phyloP scores from a whole-genome alignment of 2,329 filamentous ascomycete species.

The Cercospora citrullina region DNA sequence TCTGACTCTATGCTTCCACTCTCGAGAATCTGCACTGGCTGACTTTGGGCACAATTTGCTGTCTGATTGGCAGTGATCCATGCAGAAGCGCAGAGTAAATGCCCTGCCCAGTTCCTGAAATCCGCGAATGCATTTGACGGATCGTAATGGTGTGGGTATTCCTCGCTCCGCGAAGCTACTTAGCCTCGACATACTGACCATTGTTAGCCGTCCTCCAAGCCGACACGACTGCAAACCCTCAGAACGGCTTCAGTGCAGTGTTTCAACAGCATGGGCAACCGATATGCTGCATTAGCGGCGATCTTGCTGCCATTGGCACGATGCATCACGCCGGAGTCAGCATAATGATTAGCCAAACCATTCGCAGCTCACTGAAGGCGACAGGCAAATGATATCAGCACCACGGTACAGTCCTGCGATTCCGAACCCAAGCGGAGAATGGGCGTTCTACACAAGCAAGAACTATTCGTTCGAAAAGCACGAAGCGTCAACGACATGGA shows the following conservation, averaged over 20 bases:
- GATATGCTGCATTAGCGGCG: conserved; percentile 7
- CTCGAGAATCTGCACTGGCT: too few species aligned
- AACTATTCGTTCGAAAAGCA: conserved; percentile 32
- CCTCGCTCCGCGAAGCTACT: background rate
- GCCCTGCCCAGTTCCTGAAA: too few species aligned
- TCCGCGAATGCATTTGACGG: too few species aligned
- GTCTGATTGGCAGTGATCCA: too few species aligned
- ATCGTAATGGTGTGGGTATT: too few species aligned
- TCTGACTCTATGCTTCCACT: too few species aligned
- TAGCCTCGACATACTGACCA: background rate
- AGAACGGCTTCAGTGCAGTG: background rate
- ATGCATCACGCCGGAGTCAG: conserved; percentile 25
- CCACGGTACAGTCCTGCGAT: conserved; percentile 30
- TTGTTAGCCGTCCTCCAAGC: background rate
- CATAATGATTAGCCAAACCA: background rate
- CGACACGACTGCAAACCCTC: background rate
- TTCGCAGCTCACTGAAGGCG: conserved; percentile 3
- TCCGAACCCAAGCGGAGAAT: conserved; percentile 37
- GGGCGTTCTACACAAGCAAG: conserved; percentile 30
- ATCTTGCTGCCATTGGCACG: conserved; percentile 8
- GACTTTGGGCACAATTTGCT: too few species aligned
- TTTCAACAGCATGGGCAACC: background rate
- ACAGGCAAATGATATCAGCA: conserved; percentile 33
- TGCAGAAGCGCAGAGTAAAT: too few species aligned
- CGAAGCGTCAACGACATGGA: conserved; percentile 28